These are phyloP conservation scores for Lodderomyces jiufengensis DNA, from an alignment of 1,139 yeast species.

Conservation along the genomic window DNA sequence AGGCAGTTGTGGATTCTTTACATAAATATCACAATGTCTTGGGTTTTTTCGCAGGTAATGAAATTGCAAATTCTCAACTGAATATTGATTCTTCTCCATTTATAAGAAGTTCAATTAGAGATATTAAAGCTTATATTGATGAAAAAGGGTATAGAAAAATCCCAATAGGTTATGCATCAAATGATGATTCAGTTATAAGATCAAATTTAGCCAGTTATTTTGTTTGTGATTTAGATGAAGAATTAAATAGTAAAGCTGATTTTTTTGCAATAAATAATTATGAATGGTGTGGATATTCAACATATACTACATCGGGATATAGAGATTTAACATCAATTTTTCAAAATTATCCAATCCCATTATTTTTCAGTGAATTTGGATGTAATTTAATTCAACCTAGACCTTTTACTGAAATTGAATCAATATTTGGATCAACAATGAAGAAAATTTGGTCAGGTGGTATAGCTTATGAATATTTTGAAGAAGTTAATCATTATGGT, in stretches of 20 bases:
- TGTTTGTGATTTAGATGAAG: conserved; percentile 31
- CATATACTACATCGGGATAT: conserved; percentile 54
- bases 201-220: conserved; percentile 45
- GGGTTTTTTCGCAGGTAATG: conserved; percentile 63
- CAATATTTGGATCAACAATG: conserved; percentile 34
- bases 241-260: conserved; percentile 33
- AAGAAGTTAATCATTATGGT: conserved; percentile 35
- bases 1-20: conserved; percentile 50
- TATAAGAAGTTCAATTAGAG: conserved; percentile 61
- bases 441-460: conserved; percentile 42
- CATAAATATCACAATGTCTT: conserved; percentile 45
- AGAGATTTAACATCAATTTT: conserved; percentile 51
- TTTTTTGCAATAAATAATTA: conserved; percentile 61
- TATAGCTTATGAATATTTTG: conserved; percentile 38
- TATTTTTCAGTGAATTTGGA: conserved; percentile 62
- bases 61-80: conserved; percentile 49
- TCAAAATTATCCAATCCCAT: conserved; percentile 46
- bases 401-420: conserved; percentile 51
- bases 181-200: conserved; percentile 55
- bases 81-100: conserved; percentile 56
- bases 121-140: conserved; percentile 47
- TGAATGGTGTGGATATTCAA: conserved; percentile 67
- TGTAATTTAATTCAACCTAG: conserved; percentile 53
- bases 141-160: conserved; percentile 40
- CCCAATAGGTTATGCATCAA: conserved; percentile 62